Conservation (phyloP, 2,329 filamentous ascomycete genomes). For the Colletotrichum viniferum region DNA sequence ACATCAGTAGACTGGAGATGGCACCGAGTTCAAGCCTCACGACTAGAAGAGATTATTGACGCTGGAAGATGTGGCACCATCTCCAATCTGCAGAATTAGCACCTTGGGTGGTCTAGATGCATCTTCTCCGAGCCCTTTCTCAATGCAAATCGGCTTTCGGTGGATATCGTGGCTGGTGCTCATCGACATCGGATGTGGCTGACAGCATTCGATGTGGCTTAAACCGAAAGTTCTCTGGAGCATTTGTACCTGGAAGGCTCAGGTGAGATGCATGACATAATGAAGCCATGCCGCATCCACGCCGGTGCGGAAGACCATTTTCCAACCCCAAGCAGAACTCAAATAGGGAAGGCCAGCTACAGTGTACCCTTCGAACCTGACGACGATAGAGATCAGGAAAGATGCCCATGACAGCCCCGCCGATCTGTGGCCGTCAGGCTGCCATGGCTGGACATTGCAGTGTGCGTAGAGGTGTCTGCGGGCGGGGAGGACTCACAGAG, state of each 20-base stretch:
- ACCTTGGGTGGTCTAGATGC: background rate
- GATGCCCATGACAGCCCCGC: background rate
- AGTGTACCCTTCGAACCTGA: background rate
- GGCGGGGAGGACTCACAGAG: background rate
- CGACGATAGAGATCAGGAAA: background rate
- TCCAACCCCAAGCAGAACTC: background rate
- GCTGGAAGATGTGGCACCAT: background rate
- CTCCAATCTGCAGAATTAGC: background rate
- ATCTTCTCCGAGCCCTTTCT: background rate
- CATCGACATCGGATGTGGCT: background rate
- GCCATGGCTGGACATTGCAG: background rate
- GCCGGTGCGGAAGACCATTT: background rate
- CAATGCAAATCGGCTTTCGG: background rate
- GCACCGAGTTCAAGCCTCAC: background rate
- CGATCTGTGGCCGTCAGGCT: background rate
- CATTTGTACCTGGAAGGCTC: background rate
- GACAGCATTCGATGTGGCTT: background rate
- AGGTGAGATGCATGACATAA: background rate
- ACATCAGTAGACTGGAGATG: background rate
- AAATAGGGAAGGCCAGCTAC: background rate
- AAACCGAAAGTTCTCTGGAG: background rate
- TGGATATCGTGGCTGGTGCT: background rate
- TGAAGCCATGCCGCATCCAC: background rate
- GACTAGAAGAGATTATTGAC: background rate
- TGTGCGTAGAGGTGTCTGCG: background rate